Evolutionary conservation across 2,329 filamentous ascomycete genomes (phyloP).

Genomic region (Dactylellina cionopaga): DNA sequence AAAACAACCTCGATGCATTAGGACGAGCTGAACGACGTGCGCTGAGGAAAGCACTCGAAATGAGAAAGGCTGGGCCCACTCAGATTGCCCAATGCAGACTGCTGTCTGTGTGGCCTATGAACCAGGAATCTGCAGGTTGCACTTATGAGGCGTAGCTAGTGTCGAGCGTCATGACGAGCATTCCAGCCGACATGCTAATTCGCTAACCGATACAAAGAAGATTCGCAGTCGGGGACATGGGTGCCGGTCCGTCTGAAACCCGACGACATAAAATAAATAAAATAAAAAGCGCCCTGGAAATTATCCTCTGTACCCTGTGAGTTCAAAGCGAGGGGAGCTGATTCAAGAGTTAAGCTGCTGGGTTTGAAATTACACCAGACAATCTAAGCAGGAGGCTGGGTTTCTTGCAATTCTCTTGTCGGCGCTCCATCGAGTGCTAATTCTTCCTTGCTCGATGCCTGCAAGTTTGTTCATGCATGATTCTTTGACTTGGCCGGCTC

Average conservation of each 20-base stretch:
- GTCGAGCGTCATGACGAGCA: constrained; percentile 47
- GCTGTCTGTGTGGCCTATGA: constrained; percentile 22
- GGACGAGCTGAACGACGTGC: constrained; percentile 33
- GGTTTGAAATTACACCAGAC: constrained; percentile 38
- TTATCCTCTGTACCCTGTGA: constrained; percentile 11
- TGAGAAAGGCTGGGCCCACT: constrained; percentile 44
- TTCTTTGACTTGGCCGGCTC: constrained; percentile 18
- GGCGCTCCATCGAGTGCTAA: constrained; percentile 5
- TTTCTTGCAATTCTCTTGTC: background rate
- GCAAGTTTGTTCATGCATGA: constrained; percentile 25
- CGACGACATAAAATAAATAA: constrained; percentile 3
- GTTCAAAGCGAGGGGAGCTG: constrained; percentile 11
- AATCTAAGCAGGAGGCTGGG: constrained; percentile 31
- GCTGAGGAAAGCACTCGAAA: constrained; percentile 20
- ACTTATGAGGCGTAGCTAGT: constrained; percentile 41
- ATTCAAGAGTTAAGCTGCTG: background rate
- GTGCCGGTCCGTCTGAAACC: constrained; percentile 51
- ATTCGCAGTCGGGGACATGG: constrained; percentile 38
- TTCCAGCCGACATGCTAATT: constrained; percentile 37
- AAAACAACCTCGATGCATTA: constrained; percentile 4
- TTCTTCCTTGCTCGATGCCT: constrained; percentile 30
- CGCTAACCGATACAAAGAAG: constrained; percentile 19
- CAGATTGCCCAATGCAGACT: constrained; percentile 46
- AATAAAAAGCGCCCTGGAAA: background rate
- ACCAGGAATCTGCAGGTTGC: constrained; percentile 51